phyloP scores from a whole-genome alignment of 2,329 filamentous ascomycete species.

The Rutstroemia sp. region DNA sequence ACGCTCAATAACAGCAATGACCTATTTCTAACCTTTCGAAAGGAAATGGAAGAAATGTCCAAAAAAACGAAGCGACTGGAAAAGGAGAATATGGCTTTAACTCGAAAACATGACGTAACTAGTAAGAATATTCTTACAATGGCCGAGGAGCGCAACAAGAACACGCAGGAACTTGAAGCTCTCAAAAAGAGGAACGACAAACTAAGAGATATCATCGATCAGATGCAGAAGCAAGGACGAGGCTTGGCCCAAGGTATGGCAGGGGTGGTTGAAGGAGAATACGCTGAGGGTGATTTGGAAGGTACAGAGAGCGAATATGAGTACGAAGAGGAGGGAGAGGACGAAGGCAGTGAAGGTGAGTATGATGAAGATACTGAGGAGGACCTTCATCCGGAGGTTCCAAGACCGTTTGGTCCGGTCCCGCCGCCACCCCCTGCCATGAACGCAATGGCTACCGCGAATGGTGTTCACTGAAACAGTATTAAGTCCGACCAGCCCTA shows the following conservation, averaged over 20 bases:
- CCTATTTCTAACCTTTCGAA: slow-evolving; percentile 90
- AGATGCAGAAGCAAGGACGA: slow-evolving; percentile 91
- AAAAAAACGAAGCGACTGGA: slow-evolving; percentile 97
- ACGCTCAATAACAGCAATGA: slow-evolving; percentile 98
- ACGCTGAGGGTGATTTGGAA: slow-evolving; percentile 46
- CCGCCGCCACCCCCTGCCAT: slow-evolving; percentile 25
- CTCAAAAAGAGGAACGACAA: slow-evolving; percentile 75
- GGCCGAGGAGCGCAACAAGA: slow-evolving; percentile 82
- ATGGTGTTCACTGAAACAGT: slow-evolving; percentile 5
- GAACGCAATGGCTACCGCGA: slow-evolving; percentile 17
- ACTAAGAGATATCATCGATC: slow-evolving; percentile 87
- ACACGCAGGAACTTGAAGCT: slow-evolving; percentile 68
- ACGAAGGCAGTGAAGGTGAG: slow-evolving; percentile 34
- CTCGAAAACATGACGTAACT: slow-evolving; percentile 86
- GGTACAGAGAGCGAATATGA: slow-evolving; percentile 57
- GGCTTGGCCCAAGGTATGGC: slow-evolving; percentile 61
- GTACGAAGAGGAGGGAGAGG: slow-evolving; percentile 56
- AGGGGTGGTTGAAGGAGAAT: slow-evolving; percentile 52
- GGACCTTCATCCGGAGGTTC: slow-evolving; percentile 25
- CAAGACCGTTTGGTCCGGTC: slow-evolving; percentile 27
- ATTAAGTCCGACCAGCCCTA: neutral
- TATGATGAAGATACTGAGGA: slow-evolving; percentile 40
- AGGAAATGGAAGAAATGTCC: slow-evolving; percentile 99
- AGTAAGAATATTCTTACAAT: slow-evolving; percentile 94
- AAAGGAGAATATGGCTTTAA: slow-evolving; percentile 88